Conservation (phyloP, 441 rosid species). For the Eruca vesicaria region DNA sequence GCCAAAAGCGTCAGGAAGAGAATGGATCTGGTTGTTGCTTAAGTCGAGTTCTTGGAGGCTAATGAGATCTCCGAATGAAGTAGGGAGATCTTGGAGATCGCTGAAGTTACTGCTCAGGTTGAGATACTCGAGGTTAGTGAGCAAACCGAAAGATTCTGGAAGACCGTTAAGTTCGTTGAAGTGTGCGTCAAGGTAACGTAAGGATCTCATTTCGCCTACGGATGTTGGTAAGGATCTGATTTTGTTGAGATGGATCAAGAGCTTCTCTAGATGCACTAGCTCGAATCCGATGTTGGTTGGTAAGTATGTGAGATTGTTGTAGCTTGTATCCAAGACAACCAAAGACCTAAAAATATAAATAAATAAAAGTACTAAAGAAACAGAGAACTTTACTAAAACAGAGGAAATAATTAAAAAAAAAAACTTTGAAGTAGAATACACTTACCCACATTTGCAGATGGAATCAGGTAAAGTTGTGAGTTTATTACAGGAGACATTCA, state of each 20-base stretch:
- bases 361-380: conserved; percentile 5
- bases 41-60: conserved; percentile 89
- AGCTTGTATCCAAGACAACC: conserved; percentile 78
- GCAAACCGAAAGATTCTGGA: conserved; percentile 58
- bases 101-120: conserved; percentile 78
- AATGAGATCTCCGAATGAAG: conserved; percentile 67
- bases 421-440: background rate
- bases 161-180: conserved; percentile 77
- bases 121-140: conserved; percentile 75
- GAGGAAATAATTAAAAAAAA: background rate
- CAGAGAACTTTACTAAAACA: background rate
- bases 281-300: conserved; percentile 86
- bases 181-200: conserved; percentile 73
- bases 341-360: conserved; percentile 48
- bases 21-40: conserved; percentile 83
- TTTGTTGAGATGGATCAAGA: conserved; percentile 75
- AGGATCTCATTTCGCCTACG: conserved; percentile 66
- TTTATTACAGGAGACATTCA: conserved; percentile 74
- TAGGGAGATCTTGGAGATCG: conserved; percentile 78
- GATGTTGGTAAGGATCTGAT: conserved; percentile 71
- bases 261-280: conserved; percentile 60
- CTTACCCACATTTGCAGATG: conserved; percentile 72
- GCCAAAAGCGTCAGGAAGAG: conserved; percentile 76
- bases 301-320: conserved; percentile 69
- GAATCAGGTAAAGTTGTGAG: conserved; percentile 68